Conservation (phyloP, 2,329 filamentous ascomycete species). For the Neofusicoccum ribis region DNA sequence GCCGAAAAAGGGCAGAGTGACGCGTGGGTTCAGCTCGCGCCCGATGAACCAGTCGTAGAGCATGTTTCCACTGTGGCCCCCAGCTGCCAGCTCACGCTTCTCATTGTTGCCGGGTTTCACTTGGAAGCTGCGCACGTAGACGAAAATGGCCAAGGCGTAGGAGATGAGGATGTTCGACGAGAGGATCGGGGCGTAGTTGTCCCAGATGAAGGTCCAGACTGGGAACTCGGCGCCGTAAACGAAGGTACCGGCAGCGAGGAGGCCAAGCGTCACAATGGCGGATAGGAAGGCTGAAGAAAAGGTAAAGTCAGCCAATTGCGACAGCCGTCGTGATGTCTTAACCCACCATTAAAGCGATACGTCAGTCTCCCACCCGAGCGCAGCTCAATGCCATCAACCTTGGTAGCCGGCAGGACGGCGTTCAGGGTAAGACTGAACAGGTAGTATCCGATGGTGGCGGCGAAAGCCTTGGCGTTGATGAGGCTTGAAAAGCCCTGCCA, state of each 20-base stretch:
- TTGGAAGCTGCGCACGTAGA: conserved; percentile 80
- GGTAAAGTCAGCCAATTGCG: conserved; percentile 21
- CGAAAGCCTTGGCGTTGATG: conserved; percentile 66
- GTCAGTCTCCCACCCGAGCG: conserved; percentile 70
- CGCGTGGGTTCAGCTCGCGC: conserved; percentile 87
- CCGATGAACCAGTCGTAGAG: conserved; percentile 98
- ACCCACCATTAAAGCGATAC: conserved; percentile 69
- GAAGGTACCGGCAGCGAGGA: conserved; percentile 72
- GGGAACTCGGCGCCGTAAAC: conserved; percentile 77
- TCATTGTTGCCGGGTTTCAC: conserved; percentile 74
- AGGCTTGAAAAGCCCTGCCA: conserved; percentile 78
- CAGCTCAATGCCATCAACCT: conserved; percentile 70
- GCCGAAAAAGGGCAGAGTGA: conserved; percentile 75
- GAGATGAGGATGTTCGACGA: conserved; percentile 80
- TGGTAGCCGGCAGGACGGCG: conserved; percentile 71
- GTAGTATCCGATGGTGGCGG: conserved; percentile 77
- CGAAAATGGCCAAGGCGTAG: conserved; percentile 70
- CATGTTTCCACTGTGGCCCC: conserved; percentile 79
- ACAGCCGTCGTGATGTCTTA: neutral
- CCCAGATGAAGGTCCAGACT: conserved; percentile 89
- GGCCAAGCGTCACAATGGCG: conserved; percentile 70
- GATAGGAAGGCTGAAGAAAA: conserved; percentile 66
- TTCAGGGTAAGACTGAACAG: conserved; percentile 73
- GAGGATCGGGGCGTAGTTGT: conserved; percentile 85
- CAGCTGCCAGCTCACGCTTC: conserved; percentile 75